These are phyloP conservation scores for Primulina eburnea DNA, from an alignment of 257 asterid species.

Conservation along the genomic window DNA sequence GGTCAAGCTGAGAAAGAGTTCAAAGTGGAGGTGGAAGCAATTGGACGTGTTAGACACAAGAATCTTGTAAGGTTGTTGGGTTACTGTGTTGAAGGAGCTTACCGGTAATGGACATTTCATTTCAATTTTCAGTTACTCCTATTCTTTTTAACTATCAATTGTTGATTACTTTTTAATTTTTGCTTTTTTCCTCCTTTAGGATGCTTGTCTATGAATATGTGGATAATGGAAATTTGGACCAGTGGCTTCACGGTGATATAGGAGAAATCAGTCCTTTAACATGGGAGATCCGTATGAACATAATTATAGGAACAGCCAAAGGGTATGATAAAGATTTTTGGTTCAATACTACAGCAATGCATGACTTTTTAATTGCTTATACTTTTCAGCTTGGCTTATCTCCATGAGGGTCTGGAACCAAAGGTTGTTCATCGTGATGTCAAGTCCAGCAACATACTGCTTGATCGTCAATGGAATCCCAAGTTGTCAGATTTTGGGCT, in stretches of 20 bases:
- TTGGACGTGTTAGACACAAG: conserved; percentile 96
- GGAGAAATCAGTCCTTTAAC: conserved; percentile 90
- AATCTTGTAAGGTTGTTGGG: conserved; percentile 91
- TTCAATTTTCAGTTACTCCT: background rate
- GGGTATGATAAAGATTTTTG: conserved; percentile 44
- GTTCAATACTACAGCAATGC: background rate
- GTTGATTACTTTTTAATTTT: background rate
- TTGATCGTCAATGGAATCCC: conserved; percentile 81
- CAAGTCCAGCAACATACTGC: conserved; percentile 81
- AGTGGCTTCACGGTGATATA: conserved; percentile 95
- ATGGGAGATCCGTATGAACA: conserved; percentile 79
- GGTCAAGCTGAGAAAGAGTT: conserved; percentile 98
- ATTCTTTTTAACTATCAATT: background rate
- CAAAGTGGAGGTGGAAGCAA: conserved; percentile 89
- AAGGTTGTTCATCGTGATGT: conserved; percentile 98
- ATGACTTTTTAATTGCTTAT: background rate
- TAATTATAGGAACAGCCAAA: conserved; percentile 80
- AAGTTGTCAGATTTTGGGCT: conserved; percentile 93
- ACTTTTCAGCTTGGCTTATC: conserved; percentile 69
- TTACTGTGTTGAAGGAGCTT: conserved; percentile 97
- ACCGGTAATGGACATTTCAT: conserved; percentile 49
- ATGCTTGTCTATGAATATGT: conserved; percentile 95
- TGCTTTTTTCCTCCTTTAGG: conserved; percentile 35
- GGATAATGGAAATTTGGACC: conserved; percentile 88
- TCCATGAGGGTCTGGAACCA: conserved; percentile 94